A percentile compares a stretch with the other conserved stretches of the same genome.
Conservation (phyloP, 1,284 basidiomycete species). For the Dichomitus squalens region DNA sequence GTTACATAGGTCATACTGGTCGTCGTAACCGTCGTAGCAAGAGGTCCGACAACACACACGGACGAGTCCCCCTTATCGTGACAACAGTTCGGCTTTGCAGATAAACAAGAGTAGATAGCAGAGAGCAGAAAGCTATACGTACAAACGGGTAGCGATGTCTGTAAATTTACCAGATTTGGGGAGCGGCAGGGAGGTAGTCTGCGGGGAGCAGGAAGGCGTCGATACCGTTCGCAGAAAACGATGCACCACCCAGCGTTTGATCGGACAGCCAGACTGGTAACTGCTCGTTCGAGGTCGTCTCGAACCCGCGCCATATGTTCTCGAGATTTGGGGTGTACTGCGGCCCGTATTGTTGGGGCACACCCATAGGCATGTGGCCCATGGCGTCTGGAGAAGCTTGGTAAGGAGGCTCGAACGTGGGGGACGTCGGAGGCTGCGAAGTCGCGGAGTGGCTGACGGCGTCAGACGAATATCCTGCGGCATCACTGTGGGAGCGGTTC, state of each 20-base stretch:
- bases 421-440: constrained; percentile 31
- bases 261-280: constrained; percentile 83
- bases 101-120: not conserved
- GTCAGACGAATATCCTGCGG: constrained; percentile 28
- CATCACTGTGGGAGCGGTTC: constrained; percentile 29
- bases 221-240: constrained; percentile 78
- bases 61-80: constrained; percentile 9
- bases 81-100: constrained; percentile 14
- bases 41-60: constrained; percentile 10
- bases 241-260: constrained; percentile 72
- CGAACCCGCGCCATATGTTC: constrained; percentile 73
- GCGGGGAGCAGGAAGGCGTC: constrained; percentile 79
- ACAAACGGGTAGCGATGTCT: constrained; percentile 4
- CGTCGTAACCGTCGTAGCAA: constrained; percentile 6
- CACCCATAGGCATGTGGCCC: constrained; percentile 28
- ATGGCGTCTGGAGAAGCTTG: constrained; percentile 27
- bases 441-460: constrained; percentile 23
- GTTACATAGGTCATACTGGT: constrained; percentile 18
- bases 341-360: constrained; percentile 32
- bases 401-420: constrained; percentile 35
- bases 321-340: constrained; percentile 59
- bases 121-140: constrained; percentile 4
- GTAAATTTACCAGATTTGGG: constrained; percentile 67
- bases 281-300: constrained; percentile 69
- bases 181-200: constrained; percentile 68